Base-by-base conservation (phyloP, 306 rosid genomes). In the Canavalia gladiata region DNA sequence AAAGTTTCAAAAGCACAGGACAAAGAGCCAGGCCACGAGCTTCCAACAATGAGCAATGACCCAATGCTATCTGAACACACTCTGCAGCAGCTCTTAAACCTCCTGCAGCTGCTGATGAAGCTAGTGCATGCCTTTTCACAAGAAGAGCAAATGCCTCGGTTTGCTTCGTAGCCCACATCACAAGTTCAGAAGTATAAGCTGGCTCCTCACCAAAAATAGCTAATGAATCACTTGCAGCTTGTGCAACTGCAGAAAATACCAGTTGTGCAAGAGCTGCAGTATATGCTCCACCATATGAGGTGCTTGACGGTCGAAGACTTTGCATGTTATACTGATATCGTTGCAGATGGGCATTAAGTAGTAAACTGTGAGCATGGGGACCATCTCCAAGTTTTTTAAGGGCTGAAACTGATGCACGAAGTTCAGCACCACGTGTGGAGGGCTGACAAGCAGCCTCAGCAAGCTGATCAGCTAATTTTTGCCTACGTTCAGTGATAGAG, bases 381-480 rank as follows among this genome's bases (percentile, higher is more conserved):
- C 99, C 99, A 74, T 96, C 99, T 47, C 98, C 99, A 81, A 96
- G 98, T 81, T 76, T 90, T 81, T 94, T 96, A 72, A 96, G 98
- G 76, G 99, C 97, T 30, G 92, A 93, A 83, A 96, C 85, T 75
- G 97, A 89, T 33, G 94, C 86, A 75, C 99, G 95, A 74, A 96
- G 98, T 88, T 96, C 99, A 52, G 79, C 88, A 80, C 99, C 98
- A 5, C 90, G 95, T 2, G 98, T 96, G 45, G 99, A 94, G 79
- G 99, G 98, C 88, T 96, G 99, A 84, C 98, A 94, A 81, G 99
- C 98, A 85, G 98, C 98, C 87, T 96, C 99, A 55, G 98, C 90
- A 75, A 96, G 97, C 92, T 94, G 99, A 86, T 96, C 99, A 55
- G 99, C 97, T 85, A 96, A 81, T 54, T 78, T 92, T 80, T 90